Evolutionary conservation across 1,139 yeast genomes (phyloP).

Genomic region (Kodamaea ohmeri): DNA sequence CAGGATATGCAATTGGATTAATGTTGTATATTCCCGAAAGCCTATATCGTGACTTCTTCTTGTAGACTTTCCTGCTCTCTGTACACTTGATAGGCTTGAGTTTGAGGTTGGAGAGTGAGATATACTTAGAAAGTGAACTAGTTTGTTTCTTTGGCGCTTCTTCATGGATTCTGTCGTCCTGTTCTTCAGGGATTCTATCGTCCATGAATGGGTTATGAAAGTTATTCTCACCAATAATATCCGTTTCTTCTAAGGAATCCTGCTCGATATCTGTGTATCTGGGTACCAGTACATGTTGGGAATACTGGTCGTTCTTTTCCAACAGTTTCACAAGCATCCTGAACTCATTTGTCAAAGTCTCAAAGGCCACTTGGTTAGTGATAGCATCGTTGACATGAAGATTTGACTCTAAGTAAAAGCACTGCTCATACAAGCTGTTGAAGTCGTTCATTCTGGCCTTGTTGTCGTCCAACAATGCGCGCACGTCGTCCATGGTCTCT

Average conservation of each 20-base stretch:
- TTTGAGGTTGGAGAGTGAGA: constrained; percentile 38
- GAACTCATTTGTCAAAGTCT: constrained; percentile 48
- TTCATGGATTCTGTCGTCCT: background rate
- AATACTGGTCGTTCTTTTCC: constrained; percentile 12
- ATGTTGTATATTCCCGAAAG: constrained; percentile 39
- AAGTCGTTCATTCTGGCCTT: constrained; percentile 25
- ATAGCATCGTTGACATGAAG: constrained; percentile 29
- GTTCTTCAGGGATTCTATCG: too few species aligned
- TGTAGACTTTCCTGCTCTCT: constrained; percentile 27
- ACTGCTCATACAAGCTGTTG: constrained; percentile 31
- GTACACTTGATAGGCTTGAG: constrained; percentile 43
- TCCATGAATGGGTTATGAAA: background rate
- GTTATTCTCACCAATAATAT: too few species aligned
- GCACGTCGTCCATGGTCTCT: constrained; percentile 30
- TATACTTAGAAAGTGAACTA: constrained; percentile 12
- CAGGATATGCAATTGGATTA: constrained; percentile 31
- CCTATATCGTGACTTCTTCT: constrained; percentile 43
- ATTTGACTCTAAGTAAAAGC: constrained; percentile 36
- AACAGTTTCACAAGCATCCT: constrained; percentile 16
- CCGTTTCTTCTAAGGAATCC: too few species aligned
- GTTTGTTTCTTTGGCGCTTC: background rate
- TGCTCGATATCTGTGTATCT: too few species aligned
- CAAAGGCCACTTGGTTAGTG: constrained; percentile 49
- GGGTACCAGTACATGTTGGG: too few species aligned
- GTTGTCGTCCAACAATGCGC: constrained; percentile 25